Evolutionary conservation across 2,329 filamentous ascomycete species (phyloP).

Genomic region (Pseudopithomyces chartarum): DNA sequence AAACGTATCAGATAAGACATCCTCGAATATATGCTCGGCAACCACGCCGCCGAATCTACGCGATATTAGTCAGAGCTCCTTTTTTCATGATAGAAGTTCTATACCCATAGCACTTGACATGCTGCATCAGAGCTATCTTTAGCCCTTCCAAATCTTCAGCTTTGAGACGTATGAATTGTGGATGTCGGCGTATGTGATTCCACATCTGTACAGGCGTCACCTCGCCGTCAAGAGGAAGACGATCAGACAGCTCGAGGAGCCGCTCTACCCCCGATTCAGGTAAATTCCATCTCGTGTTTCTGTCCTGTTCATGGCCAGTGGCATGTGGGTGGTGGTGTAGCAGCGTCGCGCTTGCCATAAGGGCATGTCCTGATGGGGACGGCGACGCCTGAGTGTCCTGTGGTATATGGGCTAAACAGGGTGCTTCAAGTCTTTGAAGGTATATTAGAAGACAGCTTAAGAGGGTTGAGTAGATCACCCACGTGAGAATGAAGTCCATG

Average conservation of each 20-base stretch:
- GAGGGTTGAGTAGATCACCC: conserved; percentile 2
- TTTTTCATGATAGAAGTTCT: background rate
- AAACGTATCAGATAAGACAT: conserved; percentile 19
- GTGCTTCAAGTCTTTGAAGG: conserved; percentile 35
- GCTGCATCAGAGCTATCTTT: conserved; percentile 28
- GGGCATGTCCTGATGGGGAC: conserved; percentile 32
- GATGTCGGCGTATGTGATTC: conserved; percentile 36
- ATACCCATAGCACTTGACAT: conserved; percentile 41
- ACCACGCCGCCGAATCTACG: conserved; percentile 28
- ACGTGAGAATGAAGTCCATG: conserved; percentile 45
- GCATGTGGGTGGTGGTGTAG: conserved; percentile 22
- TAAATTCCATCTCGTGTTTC: conserved; percentile 18
- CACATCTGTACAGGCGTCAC: conserved; percentile 47
- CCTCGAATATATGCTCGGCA: conserved; percentile 17
- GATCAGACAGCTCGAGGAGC: conserved; percentile 23
- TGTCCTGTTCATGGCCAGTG: conserved; percentile 6
- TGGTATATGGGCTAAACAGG: conserved; percentile 38
- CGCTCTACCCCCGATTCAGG: conserved; percentile 22
- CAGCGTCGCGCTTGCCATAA: conserved; percentile 36
- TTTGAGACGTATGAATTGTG: conserved; percentile 26
- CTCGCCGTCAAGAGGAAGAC: conserved; percentile 25
- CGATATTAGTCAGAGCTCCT: background rate
- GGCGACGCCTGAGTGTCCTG: conserved; percentile 15
- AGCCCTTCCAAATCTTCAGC: conserved; percentile 24
- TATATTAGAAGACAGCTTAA: background rate